Percentiles rank a stretch among this genome's conserved stretches.
Evolutionary conservation across 129 eudicot species (phyloP).

Genomic region (Lonicera japonica): DNA sequence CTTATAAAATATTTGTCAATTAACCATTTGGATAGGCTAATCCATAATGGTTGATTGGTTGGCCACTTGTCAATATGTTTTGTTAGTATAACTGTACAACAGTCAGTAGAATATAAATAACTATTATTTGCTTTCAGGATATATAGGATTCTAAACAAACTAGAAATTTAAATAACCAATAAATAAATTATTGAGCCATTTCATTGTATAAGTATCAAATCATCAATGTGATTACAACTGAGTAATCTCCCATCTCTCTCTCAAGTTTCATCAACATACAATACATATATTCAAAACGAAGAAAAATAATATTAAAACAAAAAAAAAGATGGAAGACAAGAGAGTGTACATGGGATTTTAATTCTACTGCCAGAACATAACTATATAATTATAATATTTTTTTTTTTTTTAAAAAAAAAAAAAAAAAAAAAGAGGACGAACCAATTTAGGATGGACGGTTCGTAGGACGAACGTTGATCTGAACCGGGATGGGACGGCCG

Average conservation of each 20-base stretch:
- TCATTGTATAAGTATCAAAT: not conserved
- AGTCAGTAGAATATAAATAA: too few species aligned
- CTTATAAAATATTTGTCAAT: too few species aligned
- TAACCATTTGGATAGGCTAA: too few species aligned
- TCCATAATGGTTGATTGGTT: too few species aligned
- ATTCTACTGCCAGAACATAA: too few species aligned
- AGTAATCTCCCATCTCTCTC: not conserved
- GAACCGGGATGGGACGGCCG: constrained; percentile 81
- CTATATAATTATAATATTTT: not conserved
- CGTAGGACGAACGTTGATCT: constrained; percentile 52
- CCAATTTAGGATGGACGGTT: constrained; percentile 42
- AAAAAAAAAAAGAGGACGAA: not conserved
- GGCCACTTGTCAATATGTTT: too few species aligned
- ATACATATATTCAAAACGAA: not conserved
- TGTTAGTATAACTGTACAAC: too few species aligned
- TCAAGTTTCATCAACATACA: not conserved
- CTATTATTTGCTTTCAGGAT: too few species aligned
- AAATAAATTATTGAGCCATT: not conserved
- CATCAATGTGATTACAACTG: not conserved
- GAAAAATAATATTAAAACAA: too few species aligned
- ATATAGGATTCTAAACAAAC: too few species aligned
- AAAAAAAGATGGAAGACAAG: not conserved
- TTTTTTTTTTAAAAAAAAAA: too few species aligned
- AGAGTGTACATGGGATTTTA: not conserved
- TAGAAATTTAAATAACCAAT: not conserved